Evolutionary conservation across 257 asterid genomes (phyloP), one percentile per base, ranked within the genome.

Genomic region (Anisodus acutangulus): DNA sequence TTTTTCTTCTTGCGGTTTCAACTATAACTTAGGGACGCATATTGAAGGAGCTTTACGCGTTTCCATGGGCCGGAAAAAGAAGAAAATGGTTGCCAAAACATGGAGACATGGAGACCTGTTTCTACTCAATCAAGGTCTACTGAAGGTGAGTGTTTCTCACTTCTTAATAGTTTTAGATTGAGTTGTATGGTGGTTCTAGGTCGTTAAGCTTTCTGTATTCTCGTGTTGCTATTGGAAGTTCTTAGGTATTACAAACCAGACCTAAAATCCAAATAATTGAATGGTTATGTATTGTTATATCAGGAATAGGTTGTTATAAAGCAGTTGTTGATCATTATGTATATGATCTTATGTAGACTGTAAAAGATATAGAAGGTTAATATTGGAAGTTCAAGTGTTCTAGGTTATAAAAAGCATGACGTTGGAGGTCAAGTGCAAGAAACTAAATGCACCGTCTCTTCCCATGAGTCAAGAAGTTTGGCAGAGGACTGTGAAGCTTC

Each of bases 101-200:
- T 22, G 26, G 26, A 22, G 26, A 0, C 84, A 84, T 90, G 97
- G 97, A 89, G 95, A 86, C 89, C 88, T 35, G 90, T 92, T 72
- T 90, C 94, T 62, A 89, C 92, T 59, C 94, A 87, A 54, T 85
- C 95, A 69, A 84, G 84, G 90, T 58, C 53, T 45, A 45, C 49
- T 71, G 88, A 86, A 78, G 90, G 97, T 90, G 83, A 66, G 45
- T 16, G 45, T 22, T 76, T 74, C 26, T 84, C 49, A 49, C 19
- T 79, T 12, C 37, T 39, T 22, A 6, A 26, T 49, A 26, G 26
- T 22, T 22, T 51, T 26, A 49, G 47, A 13, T 26, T 26, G 63
- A 76, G 26, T 26, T 13, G 81, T 13, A 22, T 51, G 9, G 63
- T 22, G 5, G 11, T 76, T 76, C 47, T 76, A 51, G 81, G 26